A percentile compares a stretch with the other conserved stretches of the same genome.
These are phyloP conservation scores for Bipolaris gigantea DNA, from an alignment of 2,329 filamentous ascomycete genomes.

Conservation along the genomic window DNA sequence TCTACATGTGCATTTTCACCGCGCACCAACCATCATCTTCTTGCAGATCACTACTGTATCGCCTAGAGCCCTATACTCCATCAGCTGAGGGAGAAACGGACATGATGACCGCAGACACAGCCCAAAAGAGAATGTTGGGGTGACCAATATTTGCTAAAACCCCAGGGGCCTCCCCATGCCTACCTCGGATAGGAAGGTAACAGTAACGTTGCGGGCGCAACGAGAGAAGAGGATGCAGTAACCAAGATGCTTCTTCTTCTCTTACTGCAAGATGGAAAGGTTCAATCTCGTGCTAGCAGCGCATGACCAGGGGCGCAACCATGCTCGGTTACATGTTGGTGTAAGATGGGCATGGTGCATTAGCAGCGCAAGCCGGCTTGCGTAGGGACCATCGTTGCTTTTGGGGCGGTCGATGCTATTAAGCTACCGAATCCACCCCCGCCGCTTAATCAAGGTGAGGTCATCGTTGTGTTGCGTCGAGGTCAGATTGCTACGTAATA, in stretches of 20 bases:
- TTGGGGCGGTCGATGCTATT: slow-evolving; percentile 8
- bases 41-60: not conserved
- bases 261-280: not conserved
- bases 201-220: not conserved
- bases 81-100: too few species aligned
- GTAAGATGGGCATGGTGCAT: not conserved
- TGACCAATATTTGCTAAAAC: not conserved
- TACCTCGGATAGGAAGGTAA: slow-evolving; percentile 1
- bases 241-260: too few species aligned
- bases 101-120: not conserved
- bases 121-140: not conserved
- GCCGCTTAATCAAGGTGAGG: too few species aligned
- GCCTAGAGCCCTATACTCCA: not conserved
- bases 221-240: too few species aligned
- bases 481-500: too few species aligned
- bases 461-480: too few species aligned
- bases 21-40: too few species aligned
- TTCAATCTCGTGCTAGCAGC: not conserved
- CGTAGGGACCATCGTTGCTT: not conserved
- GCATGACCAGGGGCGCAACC: not conserved
- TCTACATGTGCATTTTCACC: too few species aligned
- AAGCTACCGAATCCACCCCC: not conserved
- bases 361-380: slow-evolving; percentile 1
- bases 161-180: too few species aligned
- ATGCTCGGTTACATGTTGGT: not conserved